Base-by-base conservation (phyloP, 2,329 filamentous ascomycete genomes). In the Juglanconis juglandina region DNA sequence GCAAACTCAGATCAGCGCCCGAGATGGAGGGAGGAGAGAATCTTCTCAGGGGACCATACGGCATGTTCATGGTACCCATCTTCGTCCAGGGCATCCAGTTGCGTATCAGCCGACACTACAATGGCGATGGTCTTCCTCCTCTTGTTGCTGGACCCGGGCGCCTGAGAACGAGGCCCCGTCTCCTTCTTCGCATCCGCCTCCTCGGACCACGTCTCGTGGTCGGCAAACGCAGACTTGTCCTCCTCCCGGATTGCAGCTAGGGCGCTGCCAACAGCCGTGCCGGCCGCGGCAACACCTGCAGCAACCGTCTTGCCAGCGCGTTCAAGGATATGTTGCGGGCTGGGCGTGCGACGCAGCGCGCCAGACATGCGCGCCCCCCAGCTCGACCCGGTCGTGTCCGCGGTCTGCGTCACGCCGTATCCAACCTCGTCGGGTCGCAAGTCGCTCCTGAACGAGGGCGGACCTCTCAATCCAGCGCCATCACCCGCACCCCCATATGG, bases 131-230 rank as follows among this genome's bases (percentile, higher is more conserved):
- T 92, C 79, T 88, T 95, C 69, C 86, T 85, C 68, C 81, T 82
- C 58, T 58, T 63, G 69, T 79, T 85, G 55, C 71, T 64, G 54
- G 74, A 63, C 54, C 72, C 67, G 66, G 71, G 63, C 60, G 73
- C 61, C 61, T 72, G 67, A 42, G 77, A 66, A 41, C 73, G 48
- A 59, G 72, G 60, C 61, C 70, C 66, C 57, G 77, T 78, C 58
- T 81, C 77, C 66, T 78, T 78, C 69, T 89, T 86, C 53, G 89
- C 83, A 67, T 91, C 88, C 30, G 89, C 91, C 76, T 97, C 93
- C 73, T 97, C 92, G 13, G 89, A 92, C 94, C 94, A 97, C 56
- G 91, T 87, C 71, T 91, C 90, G 75, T 95, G 91, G 73, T 97
- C 94, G 65, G 87, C 87, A 72, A 89, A 95, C 55, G 89, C 89